Evolutionary conservation across 441 rosid species (phyloP).

Genomic region (Rhodomyrtus psidioides): DNA sequence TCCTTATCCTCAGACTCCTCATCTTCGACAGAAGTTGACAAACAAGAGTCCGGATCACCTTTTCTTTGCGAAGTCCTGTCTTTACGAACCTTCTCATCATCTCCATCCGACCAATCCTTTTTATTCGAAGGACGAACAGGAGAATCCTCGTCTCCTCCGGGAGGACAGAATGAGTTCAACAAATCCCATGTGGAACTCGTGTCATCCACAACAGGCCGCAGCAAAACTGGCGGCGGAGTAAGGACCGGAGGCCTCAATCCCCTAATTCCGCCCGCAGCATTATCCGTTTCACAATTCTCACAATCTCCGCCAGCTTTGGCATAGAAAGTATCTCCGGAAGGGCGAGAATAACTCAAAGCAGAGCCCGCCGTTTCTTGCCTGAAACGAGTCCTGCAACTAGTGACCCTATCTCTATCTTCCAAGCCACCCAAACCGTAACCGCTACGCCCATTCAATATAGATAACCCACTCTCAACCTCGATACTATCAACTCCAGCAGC

Average conservation of each 20-base stretch:
- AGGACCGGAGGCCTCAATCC: slow-evolving; percentile 15
- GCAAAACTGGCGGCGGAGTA: background rate
- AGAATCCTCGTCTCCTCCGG: background rate
- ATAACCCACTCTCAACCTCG: background rate
- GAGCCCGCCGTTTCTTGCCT: too few species aligned
- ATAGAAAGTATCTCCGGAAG: too few species aligned
- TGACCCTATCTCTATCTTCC: background rate
- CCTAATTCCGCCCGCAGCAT: slow-evolving; percentile 3
- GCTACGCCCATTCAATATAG: background rate
- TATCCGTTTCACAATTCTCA: background rate
- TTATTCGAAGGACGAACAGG: background rate
- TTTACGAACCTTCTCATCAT: background rate
- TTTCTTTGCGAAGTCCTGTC: background rate
- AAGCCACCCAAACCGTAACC: background rate
- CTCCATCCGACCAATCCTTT: background rate
- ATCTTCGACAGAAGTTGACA: background rate
- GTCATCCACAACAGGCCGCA: slow-evolving; percentile 7
- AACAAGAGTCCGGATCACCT: background rate
- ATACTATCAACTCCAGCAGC: background rate
- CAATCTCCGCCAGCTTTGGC: too few species aligned
- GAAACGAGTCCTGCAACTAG: background rate
- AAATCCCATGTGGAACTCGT: slow-evolving; percentile 20
- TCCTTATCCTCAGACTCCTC: background rate
- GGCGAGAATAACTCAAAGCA: too few species aligned
- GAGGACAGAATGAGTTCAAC: slow-evolving; percentile 20